Evolutionary conservation across 352 stramenopile species (phyloP).

Genomic region (Pythium rhizo-oryzae): DNA sequence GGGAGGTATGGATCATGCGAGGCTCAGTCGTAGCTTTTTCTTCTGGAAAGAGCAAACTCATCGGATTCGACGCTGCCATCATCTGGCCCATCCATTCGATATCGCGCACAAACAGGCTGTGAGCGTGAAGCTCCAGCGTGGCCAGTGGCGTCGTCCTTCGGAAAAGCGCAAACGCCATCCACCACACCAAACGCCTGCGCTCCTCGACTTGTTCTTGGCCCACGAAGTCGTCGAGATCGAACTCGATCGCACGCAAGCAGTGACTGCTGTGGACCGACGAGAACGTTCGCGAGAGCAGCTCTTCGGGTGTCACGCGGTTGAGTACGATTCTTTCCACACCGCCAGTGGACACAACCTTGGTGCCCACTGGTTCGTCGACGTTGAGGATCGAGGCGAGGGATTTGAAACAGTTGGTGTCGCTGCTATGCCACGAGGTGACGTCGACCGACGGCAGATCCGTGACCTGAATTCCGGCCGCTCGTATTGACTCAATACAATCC

Average conservation of each 20-base stretch:
- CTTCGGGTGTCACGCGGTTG: too few species aligned
- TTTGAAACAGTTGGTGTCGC: too few species aligned
- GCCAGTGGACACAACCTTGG: too few species aligned
- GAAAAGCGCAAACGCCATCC: slow-evolving; percentile 3
- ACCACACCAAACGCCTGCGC: neutral
- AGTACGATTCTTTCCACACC: too few species aligned
- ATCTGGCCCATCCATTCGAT: neutral
- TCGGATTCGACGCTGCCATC: neutral
- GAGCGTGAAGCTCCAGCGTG: neutral
- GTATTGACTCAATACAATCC: neutral
- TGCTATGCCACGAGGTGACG: too few species aligned
- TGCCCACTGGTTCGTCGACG: too few species aligned
- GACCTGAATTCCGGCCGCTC: neutral
- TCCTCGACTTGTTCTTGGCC: too few species aligned
- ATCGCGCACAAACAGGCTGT: neutral
- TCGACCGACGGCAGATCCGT: neutral
- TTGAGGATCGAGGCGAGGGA: too few species aligned
- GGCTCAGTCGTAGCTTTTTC: neutral
- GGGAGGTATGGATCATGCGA: neutral
- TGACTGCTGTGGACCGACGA: too few species aligned
- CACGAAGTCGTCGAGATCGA: too few species aligned
- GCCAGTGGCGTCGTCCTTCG: neutral
- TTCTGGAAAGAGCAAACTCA: neutral
- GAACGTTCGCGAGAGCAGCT: too few species aligned
- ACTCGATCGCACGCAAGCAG: too few species aligned